These are phyloP conservation scores for Guyanaporus albipodus DNA, from an alignment of 768 basidiomycete species.

Conservation along the genomic window DNA sequence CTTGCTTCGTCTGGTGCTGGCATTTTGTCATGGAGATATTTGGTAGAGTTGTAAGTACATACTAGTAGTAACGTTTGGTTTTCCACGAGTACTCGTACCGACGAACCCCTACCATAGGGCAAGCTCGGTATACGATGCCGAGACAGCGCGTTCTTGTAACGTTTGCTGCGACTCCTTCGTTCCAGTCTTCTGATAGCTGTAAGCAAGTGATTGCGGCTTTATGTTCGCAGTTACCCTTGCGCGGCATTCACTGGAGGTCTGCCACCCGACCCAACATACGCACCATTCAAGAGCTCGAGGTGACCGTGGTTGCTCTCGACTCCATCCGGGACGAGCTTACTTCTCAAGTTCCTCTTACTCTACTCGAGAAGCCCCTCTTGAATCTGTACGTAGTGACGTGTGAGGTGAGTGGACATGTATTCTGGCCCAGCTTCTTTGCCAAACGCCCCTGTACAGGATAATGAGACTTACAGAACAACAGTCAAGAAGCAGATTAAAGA, in stretches of 20 bases:
- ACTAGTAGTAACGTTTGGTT: not conserved
- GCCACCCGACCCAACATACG: constrained; percentile 63
- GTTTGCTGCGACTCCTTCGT: constrained; percentile 58
- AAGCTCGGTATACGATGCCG: constrained; percentile 26
- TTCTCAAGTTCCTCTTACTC: constrained; percentile 69
- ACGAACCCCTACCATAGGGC: constrained; percentile 1
- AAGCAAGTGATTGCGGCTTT: constrained; percentile 62
- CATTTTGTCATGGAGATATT: constrained; percentile 37
- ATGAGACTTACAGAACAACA: constrained; percentile 69
- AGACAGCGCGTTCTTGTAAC: constrained; percentile 60
- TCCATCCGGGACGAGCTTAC: constrained; percentile 66
- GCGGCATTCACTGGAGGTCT: constrained; percentile 92
- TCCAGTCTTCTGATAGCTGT: constrained; percentile 71
- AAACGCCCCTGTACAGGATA: constrained; percentile 39
- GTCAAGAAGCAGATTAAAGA: constrained; percentile 88
- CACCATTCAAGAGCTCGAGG: constrained; percentile 86
- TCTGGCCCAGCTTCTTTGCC: constrained; percentile 5
- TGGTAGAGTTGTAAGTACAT: too few relatives aligned
- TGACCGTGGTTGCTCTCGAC: constrained; percentile 67
- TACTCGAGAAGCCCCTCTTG: constrained; percentile 83
- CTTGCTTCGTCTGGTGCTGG: constrained; percentile 61
- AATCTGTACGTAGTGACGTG: constrained; percentile 85
- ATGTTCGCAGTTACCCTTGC: constrained; percentile 72
- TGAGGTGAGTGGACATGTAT: constrained; percentile 56
- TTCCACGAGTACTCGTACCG: constrained; percentile 10